These are phyloP conservation scores for Apiospora aurea DNA, from an alignment of 2,329 filamentous ascomycete genomes.

Conservation along the genomic window DNA sequence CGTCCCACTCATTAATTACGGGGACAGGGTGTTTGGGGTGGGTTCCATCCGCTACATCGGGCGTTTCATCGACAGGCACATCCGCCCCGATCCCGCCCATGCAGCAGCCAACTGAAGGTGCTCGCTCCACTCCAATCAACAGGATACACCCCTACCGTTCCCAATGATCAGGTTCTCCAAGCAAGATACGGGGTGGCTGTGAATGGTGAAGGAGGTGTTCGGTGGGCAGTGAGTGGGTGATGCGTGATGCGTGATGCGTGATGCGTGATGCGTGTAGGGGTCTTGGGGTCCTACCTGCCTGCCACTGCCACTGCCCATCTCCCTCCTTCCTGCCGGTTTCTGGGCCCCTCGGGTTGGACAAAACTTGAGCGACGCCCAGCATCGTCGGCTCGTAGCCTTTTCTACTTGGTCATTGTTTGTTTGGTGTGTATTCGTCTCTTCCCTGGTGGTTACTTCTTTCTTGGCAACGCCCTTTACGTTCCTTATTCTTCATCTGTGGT, in stretches of 20 bases:
- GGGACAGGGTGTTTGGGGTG: not conserved
- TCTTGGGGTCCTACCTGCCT: not conserved
- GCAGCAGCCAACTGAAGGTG: not conserved
- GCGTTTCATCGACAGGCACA: constrained; percentile 12
- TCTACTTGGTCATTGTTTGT: constrained; percentile 20
- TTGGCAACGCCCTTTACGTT: constrained; percentile 13
- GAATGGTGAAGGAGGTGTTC: not conserved
- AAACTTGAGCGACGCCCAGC: constrained; percentile 13
- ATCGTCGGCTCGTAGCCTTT: not conserved
- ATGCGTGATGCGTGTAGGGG: not conserved
- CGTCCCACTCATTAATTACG: constrained; percentile 2
- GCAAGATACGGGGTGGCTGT: not conserved
- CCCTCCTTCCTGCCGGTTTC: not conserved
- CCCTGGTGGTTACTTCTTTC: constrained; percentile 18
- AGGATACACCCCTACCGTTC: not conserved
- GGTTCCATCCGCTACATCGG: constrained; percentile 13
- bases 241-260: no score
- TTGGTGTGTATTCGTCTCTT: constrained; percentile 13
- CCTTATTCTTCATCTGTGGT: not conserved
- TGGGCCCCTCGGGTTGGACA: not conserved
- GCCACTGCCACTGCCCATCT: no score
- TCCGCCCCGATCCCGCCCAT: constrained; percentile 9
- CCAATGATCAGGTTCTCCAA: not conserved
- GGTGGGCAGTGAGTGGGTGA: no score
- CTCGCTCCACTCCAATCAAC: not conserved